These are phyloP conservation scores for Cercophora sp. DNA, from an alignment of 495 filamentous ascomycete species.

Conservation along the genomic window DNA sequence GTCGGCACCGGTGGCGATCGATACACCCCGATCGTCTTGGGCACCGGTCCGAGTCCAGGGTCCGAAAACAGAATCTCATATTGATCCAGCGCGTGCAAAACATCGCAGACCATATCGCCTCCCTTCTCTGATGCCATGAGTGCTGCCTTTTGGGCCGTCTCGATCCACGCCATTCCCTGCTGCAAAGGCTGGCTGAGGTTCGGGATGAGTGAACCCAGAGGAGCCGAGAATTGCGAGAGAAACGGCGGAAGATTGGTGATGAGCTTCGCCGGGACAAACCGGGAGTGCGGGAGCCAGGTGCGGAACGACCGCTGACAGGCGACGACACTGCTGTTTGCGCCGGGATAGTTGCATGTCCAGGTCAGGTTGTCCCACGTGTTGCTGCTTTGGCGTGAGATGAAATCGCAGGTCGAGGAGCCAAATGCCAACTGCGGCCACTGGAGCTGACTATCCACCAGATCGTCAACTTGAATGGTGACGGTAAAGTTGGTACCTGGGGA, in stretches of 20 bases:
- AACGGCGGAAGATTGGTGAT: conserved; percentile 16
- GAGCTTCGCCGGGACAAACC: background rate
- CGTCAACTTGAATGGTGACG: conserved; percentile 17
- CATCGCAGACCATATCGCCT: conserved; percentile 6
- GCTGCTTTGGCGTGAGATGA: background rate
- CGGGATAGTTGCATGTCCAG: conserved; percentile 21
- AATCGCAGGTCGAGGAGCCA: conserved; percentile 15
- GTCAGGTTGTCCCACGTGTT: conserved; percentile 9
- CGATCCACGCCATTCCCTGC: conserved; percentile 11
- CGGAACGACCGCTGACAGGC: conserved; percentile 13
- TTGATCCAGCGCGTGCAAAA: conserved; percentile 14
- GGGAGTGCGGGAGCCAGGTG: conserved; percentile 15
- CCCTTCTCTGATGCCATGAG: too few species aligned
- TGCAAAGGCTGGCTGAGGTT: conserved; percentile 7
- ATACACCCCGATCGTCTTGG: conserved; percentile 18
- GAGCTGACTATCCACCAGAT: conserved; percentile 3
- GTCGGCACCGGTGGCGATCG: conserved; percentile 14
- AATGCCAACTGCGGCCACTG: conserved; percentile 13
- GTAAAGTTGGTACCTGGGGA: conserved; percentile 17
- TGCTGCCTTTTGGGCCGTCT: conserved; percentile 14
- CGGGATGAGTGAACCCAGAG: conserved; percentile 13
- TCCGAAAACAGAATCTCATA: conserved; percentile 17
- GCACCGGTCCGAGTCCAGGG: conserved; percentile 3
- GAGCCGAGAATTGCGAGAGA: conserved; percentile 2
- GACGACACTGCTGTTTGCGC: conserved; percentile 16